phyloP scores from a whole-genome alignment of 106 monocot species.

The Narthecium ossifragum region DNA sequence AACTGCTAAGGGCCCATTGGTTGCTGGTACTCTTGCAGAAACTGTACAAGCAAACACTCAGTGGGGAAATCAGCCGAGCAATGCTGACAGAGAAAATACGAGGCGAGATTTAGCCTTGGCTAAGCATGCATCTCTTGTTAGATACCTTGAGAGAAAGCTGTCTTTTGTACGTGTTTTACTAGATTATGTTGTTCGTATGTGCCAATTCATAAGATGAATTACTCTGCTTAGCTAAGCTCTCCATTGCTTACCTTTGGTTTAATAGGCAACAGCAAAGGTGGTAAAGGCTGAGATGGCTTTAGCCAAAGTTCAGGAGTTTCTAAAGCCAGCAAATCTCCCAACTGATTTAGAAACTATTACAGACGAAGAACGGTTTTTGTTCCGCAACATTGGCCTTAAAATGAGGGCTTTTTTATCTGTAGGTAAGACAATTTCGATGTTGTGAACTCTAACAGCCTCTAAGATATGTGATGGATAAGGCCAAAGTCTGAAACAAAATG shows the following conservation, averaged over 20 bases:
- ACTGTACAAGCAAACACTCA: conserved; percentile 58
- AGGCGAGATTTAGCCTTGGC: conserved; percentile 41
- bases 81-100: conserved; percentile 54
- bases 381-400: conserved; percentile 80
- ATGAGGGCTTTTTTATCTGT: conserved; percentile 64
- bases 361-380: conserved; percentile 81
- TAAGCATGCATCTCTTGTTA: conserved; percentile 70
- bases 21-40: conserved; percentile 93
- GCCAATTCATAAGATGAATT: background rate
- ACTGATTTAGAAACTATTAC: conserved; percentile 92
- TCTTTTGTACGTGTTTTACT: conserved; percentile 36
- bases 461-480: no score
- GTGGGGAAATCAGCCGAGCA: conserved; percentile 51
- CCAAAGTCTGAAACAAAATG: no score
- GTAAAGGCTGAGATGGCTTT: conserved; percentile 85
- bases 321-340: conserved; percentile 74
- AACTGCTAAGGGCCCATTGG: conserved; percentile 24
- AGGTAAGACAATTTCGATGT: conserved; percentile 26
- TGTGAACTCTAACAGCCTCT: background rate
- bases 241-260: background rate
- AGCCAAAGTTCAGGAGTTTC: conserved; percentile 71
- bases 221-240: background rate
- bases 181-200: no score
- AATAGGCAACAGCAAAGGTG: conserved; percentile 69
- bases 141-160: conserved; percentile 60